Evolutionary conservation across 179 eudicot species (phyloP), one percentile per base, ranked within the genome.

Genomic region (Corrigiola litoralis): DNA sequence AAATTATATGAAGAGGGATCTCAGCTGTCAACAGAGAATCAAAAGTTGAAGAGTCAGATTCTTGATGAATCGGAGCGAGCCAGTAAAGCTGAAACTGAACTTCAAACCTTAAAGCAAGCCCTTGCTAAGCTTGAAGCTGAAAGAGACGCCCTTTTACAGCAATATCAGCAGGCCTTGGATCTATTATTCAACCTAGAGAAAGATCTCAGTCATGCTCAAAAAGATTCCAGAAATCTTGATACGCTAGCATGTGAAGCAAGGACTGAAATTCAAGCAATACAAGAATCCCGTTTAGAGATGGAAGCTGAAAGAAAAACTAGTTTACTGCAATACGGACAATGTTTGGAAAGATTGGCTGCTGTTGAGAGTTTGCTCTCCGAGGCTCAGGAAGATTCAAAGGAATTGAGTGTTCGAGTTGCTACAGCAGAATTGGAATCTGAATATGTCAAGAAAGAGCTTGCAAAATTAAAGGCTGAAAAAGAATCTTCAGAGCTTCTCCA

Each of bases 251-350:
- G 61, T 58, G 75, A 77, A 75, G 88, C 90, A 24, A 75, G 76
- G 69, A 58, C 37, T 48, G 95, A 88, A 71, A 75, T 81, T 59
- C 75, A 71, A 68, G 66, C 65, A n/a, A 52, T 90, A 68, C 86
- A 81, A 65, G 88, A 81, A 68, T 69, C 82, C 31, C 87, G 88
- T 14, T 32, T 40, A 31, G 75, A 73, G 17, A 46, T 81, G 56
- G 83, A 88, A 75, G 78, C 73, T 65, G 88, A 90, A 74, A 79
- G 82, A 69, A 88, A 87, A 70, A 59, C 68, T 34, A 70, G 66
- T 70, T 66, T 79, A 52, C 25, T 67, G 53, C 72, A 67, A 63
- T 78, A 70, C 25, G 64, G 64, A 68, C 84, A 79, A 68, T 72
- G 72, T 66, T 58, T 64, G 65, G 80, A 85, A 63, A 80, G 60